A percentile compares a stretch with the other conserved stretches of the same genome.
Evolutionary conservation across 805 yeast species (phyloP).

Genomic region (Brettanomyces nanus): DNA sequence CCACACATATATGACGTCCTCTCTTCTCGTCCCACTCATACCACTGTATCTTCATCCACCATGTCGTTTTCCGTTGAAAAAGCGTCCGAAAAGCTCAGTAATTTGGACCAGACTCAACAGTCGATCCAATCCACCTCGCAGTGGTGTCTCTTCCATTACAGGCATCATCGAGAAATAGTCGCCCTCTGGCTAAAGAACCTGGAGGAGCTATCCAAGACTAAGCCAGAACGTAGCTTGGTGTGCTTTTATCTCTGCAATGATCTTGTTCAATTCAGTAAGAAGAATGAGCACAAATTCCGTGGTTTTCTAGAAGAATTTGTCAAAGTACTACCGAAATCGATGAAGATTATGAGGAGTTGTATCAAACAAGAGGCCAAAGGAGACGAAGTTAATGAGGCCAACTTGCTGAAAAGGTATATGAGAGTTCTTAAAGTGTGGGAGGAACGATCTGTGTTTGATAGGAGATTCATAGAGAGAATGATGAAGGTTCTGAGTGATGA

Average conservation of each 20-base stretch:
- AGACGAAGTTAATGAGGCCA: slow-evolving; percentile 13
- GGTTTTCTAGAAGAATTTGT: slow-evolving; percentile 56
- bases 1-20: too few species aligned
- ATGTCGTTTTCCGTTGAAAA: slow-evolving; percentile 47
- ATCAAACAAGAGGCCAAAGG: slow-evolving; percentile 1
- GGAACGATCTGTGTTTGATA: slow-evolving; percentile 40
- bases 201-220: slow-evolving; percentile 29
- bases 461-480: slow-evolving; percentile 13
- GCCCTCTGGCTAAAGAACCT: slow-evolving; percentile 11
- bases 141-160: slow-evolving; percentile 61
- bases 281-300: slow-evolving; percentile 38
- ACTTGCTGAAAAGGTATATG: slow-evolving; percentile 33
- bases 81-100: slow-evolving; percentile 37
- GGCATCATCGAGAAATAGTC: slow-evolving; percentile 44
- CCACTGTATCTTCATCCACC: too few species aligned
- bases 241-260: slow-evolving; percentile 72
- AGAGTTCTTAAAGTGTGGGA: slow-evolving; percentile 52
- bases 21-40: too few species aligned
- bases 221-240: slow-evolving; percentile 21
- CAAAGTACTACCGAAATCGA: slow-evolving; percentile 34
- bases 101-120: slow-evolving; percentile 55
- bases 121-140: slow-evolving; percentile 68
- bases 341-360: slow-evolving; percentile 22
- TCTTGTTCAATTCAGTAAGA: slow-evolving; percentile 69
- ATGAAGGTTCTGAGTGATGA: slow-evolving; percentile 1